These are phyloP conservation scores for Cyberlindnera americana DNA, from an alignment of 805 yeast genomes.

Conservation along the genomic window DNA sequence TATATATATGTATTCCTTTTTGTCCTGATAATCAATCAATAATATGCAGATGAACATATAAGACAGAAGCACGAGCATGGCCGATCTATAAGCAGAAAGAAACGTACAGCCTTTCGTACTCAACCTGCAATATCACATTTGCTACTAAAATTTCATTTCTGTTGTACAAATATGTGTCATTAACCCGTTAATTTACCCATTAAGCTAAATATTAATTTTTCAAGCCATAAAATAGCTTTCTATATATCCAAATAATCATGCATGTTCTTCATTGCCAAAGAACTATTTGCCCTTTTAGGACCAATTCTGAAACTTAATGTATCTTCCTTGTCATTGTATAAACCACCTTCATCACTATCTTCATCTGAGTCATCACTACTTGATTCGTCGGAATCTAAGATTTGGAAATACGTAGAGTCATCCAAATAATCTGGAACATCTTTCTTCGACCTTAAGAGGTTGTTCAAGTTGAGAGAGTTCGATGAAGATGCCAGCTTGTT, in stretches of 20 bases:
- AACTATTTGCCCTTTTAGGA: slow-evolving; percentile 21
- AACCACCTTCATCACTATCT: slow-evolving; percentile 15
- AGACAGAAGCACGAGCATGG: too few relatives aligned
- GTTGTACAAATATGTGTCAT: too few relatives aligned
- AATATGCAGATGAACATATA: too few relatives aligned
- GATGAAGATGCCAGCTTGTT: slow-evolving; percentile 19
- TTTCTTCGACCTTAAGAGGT: slow-evolving; percentile 22
- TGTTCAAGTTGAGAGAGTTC: slow-evolving; percentile 22
- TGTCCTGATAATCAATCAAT: too few relatives aligned
- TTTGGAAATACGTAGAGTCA: slow-evolving; percentile 26
- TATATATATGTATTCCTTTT: too few relatives aligned
- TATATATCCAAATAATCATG: slow-evolving; percentile 24
- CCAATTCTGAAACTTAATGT: slow-evolving; percentile 24
- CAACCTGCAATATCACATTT: too few relatives aligned
- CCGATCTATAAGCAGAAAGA: too few relatives aligned
- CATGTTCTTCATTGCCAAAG: slow-evolving; percentile 20
- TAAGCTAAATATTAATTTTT: too few relatives aligned
- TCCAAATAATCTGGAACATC: slow-evolving; percentile 25
- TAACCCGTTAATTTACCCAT: too few relatives aligned
- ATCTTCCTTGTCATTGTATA: slow-evolving; percentile 25
- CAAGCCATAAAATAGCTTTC: too few relatives aligned
- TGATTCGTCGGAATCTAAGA: slow-evolving; percentile 22
- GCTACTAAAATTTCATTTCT: too few relatives aligned
- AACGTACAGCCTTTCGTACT: too few relatives aligned
- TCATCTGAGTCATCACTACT: slow-evolving; percentile 14